phyloP scores from a whole-genome alignment of 352 stramenopile genomes.

The Globisporangium radiosum region DNA sequence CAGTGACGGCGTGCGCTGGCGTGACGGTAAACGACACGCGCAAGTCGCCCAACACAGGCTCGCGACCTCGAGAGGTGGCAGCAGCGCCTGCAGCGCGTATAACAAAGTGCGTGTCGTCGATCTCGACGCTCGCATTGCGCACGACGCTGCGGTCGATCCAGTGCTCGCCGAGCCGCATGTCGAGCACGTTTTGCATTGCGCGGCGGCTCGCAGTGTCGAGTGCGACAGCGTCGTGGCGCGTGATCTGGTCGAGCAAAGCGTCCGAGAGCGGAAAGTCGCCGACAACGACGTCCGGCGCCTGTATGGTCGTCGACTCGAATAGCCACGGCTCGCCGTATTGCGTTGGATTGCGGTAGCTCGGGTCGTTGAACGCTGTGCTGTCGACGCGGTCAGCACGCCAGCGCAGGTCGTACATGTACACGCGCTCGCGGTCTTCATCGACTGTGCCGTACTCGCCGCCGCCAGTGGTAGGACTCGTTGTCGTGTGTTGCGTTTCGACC shows the following conservation, averaged over 20 bases:
- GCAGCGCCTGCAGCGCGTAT: not conserved
- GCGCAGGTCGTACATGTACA: conserved; percentile 63
- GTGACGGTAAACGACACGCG: conserved; percentile 59
- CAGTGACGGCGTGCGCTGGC: conserved; percentile 58
- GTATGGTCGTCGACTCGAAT: conserved; percentile 24
- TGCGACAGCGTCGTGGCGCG: conserved; percentile 41
- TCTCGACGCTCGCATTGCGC: conserved; percentile 41
- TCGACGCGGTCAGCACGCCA: conserved; percentile 50
- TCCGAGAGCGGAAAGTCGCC: conserved; percentile 54
- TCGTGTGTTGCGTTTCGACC: conserved; percentile 42
- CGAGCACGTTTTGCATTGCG: conserved; percentile 50
- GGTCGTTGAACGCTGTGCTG: conserved; percentile 51
- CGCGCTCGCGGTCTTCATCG: conserved; percentile 52
- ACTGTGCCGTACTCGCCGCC: conserved; percentile 14
- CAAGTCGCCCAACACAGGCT: conserved; percentile 41
- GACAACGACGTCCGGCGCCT: conserved; percentile 33
- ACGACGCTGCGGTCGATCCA: conserved; percentile 38
- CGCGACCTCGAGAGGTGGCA: conserved; percentile 4
- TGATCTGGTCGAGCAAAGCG: conserved; percentile 60
- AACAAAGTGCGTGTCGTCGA: conserved; percentile 55
- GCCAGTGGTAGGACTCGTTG: conserved; percentile 33
- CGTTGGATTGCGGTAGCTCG: conserved; percentile 56
- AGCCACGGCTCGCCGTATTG: conserved; percentile 40
- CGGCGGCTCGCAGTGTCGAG: conserved; percentile 35
- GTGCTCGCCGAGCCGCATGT: conserved; percentile 31